Conservation (phyloP, 345 rosid species). For the Ailanthus altissimus region DNA sequence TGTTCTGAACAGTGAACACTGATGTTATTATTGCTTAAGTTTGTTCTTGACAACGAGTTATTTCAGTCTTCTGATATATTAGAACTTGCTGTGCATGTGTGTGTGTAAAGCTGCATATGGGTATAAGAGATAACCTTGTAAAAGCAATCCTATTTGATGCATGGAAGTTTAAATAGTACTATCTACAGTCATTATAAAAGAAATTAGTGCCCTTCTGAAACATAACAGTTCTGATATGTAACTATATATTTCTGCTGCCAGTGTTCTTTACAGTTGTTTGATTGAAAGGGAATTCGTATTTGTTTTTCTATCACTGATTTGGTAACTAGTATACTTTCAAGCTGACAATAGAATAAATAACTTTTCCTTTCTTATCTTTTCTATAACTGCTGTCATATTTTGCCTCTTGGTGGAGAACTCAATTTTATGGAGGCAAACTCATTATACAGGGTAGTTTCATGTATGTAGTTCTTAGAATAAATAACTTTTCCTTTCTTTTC, state of each 20-base stretch:
- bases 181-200: background rate
- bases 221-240: background rate
- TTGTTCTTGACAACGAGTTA: background rate
- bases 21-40: background rate
- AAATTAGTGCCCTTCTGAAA: background rate
- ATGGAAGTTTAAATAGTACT: background rate
- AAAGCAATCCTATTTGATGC: background rate
- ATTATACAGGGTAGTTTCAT: too few species aligned
- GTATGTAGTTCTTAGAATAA: too few species aligned
- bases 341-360: background rate
- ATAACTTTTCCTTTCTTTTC: background rate
- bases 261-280: too few species aligned
- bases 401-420: background rate
- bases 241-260: too few species aligned
- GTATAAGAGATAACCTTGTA: background rate
- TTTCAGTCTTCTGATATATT: background rate
- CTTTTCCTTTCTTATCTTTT: background rate
- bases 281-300: too few species aligned
- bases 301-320: too few species aligned
- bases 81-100: background rate
- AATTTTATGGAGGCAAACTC: too few species aligned
- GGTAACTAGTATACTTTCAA: too few species aligned
- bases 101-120: background rate
- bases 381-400: background rate
- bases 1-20: background rate